Percentiles rank a stretch among this genome's conserved stretches.
phyloP scores from a whole-genome alignment of 1,284 basidiomycete genomes.

The Omphalotus olearius region DNA sequence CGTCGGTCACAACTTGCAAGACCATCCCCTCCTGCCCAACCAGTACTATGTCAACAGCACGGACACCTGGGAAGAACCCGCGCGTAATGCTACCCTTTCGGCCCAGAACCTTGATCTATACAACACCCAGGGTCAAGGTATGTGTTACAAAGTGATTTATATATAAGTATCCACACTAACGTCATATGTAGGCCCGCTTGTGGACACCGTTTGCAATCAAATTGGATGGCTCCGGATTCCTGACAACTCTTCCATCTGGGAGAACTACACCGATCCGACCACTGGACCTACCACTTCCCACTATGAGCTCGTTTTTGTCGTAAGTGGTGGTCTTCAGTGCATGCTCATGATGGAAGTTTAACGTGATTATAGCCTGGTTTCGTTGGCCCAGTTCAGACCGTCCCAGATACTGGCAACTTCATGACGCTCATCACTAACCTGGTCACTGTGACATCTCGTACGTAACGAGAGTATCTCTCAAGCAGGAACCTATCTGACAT shows the following conservation, averaged over 20 bases:
- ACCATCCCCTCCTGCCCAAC: conserved; percentile 1
- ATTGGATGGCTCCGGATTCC: conserved; percentile 7
- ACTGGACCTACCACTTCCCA: conserved; percentile 10
- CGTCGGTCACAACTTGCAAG: conserved; percentile 13
- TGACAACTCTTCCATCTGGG: conserved; percentile 9
- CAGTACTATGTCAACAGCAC: background rate
- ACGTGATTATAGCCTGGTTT: conserved; percentile 1
- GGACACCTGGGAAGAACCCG: background rate
- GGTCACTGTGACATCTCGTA: conserved; percentile 2
- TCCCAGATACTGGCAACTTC: background rate
- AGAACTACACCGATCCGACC: conserved; percentile 1
- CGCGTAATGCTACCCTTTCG: background rate
- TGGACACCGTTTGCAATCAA: conserved; percentile 6
- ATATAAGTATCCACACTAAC: no score
- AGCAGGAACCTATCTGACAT: conserved; percentile 22
- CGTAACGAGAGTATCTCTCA: background rate
- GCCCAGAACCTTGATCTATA: background rate
- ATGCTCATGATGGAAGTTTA: background rate
- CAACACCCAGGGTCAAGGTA: no score
- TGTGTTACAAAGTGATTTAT: no score
- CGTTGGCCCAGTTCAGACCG: conserved; percentile 1
- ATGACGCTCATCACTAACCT: background rate
- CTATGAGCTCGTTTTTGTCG: conserved; percentile 10
- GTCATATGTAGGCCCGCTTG: background rate
- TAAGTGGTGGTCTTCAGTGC: background rate